These are phyloP conservation scores for Rubroshorea leprosula DNA, from an alignment of 345 rosid species.

Conservation along the genomic window DNA sequence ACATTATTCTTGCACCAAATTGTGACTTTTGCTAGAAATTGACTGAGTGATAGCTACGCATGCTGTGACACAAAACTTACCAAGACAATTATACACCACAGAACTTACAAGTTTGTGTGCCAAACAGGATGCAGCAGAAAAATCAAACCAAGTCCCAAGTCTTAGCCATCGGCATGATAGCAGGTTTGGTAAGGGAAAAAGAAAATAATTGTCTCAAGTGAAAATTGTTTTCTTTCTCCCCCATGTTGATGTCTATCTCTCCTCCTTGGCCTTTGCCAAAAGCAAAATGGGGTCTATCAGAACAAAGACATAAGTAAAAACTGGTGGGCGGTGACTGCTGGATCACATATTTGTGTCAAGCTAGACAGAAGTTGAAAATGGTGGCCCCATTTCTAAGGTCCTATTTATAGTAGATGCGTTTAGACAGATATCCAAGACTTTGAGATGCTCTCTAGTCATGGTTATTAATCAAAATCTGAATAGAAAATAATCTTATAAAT, in stretches of 20 bases:
- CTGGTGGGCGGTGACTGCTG: background rate
- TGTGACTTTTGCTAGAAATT: background rate
- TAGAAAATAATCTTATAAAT: too few relatives aligned
- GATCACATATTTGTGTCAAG: background rate
- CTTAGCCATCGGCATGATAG: background rate
- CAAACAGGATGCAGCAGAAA: background rate
- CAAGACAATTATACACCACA: background rate
- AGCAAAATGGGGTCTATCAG: background rate
- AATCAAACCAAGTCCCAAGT: background rate
- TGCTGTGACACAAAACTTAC: background rate
- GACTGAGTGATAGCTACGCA: background rate
- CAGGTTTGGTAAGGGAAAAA: conserved; percentile 7
- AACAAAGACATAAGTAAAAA: conserved; percentile 4
- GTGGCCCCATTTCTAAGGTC: too few relatives aligned
- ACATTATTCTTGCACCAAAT: background rate
- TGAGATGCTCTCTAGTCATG: too few relatives aligned
- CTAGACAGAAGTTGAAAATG: too few relatives aligned
- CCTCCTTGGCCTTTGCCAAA: conserved; percentile 7
- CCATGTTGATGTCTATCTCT: conserved; percentile 9
- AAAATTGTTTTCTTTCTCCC: background rate
- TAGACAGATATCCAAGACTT: too few relatives aligned
- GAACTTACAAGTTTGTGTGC: background rate
- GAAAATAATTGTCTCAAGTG: conserved; percentile 5
- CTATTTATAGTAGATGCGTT: too few relatives aligned
- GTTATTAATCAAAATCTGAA: too few relatives aligned